Conservation (phyloP, 108 stramenopile species). For the Cyclotella kingstonii region DNA sequence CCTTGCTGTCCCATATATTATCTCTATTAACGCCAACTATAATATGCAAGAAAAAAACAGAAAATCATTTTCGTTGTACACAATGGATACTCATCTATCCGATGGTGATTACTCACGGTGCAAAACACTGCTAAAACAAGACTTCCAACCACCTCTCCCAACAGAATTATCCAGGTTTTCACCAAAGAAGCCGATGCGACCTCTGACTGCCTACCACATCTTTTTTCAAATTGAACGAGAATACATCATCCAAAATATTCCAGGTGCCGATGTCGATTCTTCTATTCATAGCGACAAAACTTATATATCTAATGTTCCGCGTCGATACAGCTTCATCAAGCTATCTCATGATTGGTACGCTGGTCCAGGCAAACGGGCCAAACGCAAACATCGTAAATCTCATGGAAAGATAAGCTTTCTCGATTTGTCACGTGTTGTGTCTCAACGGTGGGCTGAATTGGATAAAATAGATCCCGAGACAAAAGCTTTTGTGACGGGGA, state of each 20-base stretch:
- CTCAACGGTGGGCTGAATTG: constrained; percentile 54
- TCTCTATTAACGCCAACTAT: no score
- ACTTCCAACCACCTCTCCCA: neutral
- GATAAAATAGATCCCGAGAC: constrained; percentile 35
- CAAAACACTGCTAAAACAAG: no score
- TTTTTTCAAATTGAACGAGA: constrained; percentile 51
- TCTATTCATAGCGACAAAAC: constrained; percentile 32
- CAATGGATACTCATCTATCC: no score
- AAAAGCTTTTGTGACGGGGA: constrained; percentile 28
- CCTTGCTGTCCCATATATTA: no score
- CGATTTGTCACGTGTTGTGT: constrained; percentile 67
- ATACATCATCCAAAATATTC: constrained; percentile 40
- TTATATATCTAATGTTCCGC: constrained; percentile 21
- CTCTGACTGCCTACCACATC: constrained; percentile 47
- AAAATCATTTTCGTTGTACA: no score
- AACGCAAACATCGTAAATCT: constrained; percentile 65
- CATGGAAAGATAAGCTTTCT: constrained; percentile 82
- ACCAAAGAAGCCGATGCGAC: constrained; percentile 44
- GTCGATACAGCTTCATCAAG: constrained; percentile 29
- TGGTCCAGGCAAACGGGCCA: constrained; percentile 42
- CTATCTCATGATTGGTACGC: constrained; percentile 40
- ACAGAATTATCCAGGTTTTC: constrained; percentile 2
- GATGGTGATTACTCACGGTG: no score
- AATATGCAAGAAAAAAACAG: no score
- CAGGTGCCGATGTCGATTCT: constrained; percentile 31